Base-by-base conservation (phyloP, 257 asterid genomes). In the Striga asiatica region DNA sequence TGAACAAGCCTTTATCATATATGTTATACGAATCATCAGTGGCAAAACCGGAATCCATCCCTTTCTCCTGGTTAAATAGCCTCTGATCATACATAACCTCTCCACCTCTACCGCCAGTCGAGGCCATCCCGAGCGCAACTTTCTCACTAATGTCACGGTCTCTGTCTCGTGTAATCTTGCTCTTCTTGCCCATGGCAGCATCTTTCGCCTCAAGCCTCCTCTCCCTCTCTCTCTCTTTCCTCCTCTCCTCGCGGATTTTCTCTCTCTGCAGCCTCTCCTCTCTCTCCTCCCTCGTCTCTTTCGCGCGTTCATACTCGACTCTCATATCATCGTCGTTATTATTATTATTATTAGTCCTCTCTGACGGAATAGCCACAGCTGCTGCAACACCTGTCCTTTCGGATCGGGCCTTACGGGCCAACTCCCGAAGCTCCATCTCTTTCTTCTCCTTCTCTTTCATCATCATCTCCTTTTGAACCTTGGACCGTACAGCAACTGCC, bases 401-500 rank as follows among this genome's bases (percentile, higher is more conserved):
- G 3, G 83, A 82, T 60, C 96, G 74, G 12, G 95, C 96, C 71
- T 78, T 87, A 2, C 82, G 79, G 5, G 98, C 98, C 85, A 91
- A 73, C 62, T 83, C 86, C 24, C 87, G 76, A 6, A 87, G 73
- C 46, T 91, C 95, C 83, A 65, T 55, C 74, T 87, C 89, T 58
- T 91, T 91, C 77, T 78, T 87, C 70, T 91, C 94, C 72, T 82
- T 91, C 52, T 80, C 96, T 53, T 87, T 91, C 96, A 84, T 74
- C 80, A 76, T 74, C 95, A 87, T 81, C 73, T 86, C 96, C 68
- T 75, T 84, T 62, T 86, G 93, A 51, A 84, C 95, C 85, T 91
- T 87, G 0, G 94, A 83, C 55, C 96, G 78, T 71, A 91, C 84
- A 2, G 91, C 88, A 62, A 87, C 95, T 25, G 92, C 96, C 68